Base-by-base conservation (phyloP, 2,329 filamentous ascomycete species). In the Coleophoma cylindrospora region DNA sequence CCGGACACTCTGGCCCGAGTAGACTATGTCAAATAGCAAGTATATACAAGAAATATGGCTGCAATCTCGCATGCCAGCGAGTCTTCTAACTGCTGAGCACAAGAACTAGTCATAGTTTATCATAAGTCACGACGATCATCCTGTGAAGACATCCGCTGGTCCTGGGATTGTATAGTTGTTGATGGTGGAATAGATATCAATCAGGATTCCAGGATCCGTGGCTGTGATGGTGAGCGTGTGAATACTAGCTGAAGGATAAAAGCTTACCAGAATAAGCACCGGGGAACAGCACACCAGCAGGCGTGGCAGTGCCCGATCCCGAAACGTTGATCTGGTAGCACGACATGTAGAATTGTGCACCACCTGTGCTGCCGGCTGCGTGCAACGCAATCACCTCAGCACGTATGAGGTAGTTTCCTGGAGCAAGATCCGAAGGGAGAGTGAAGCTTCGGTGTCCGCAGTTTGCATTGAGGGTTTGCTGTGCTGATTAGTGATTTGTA, bases 321-420 rank as follows among this genome's bases (percentile, higher is more conserved):
- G 70, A 68, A 27, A 77, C 68, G 50, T 69, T 73, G 51, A 77
- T 65, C 67, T 77, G 74, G 55, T 44, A 64, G 54, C 67, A 71
- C 15, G 62, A 63, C 44, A 68, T 58, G 50, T 70, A 71, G 52
- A 69, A 66, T 50, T 71, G 68, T 17, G 69, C 68, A 13, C 61
- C 63, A 17, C 67, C 70, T 13, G 52, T 51, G 12, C 52, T 60
- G 52, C 64, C 63, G 14, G 76, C 76, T 15, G 76, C 74, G 64
- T 81, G 76, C 41, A 80, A 67, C 7, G 76, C 76, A 40, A 80
- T 69, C 33, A 75, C 68, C 66, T 81, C 77, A 27, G 76, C 73
- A 40, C 77, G 71, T 61, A 82, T 65, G 27, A 81, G 71, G 56
- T 81, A 81, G 45, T 80, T 69, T 41, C 77, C 78, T 2, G 74